Percentiles rank a stretch among this genome's conserved stretches.
These are phyloP conservation scores for Cutaneotrichosporon sp. DNA, from an alignment of 1,284 basidiomycete genomes.

Conservation along the genomic window DNA sequence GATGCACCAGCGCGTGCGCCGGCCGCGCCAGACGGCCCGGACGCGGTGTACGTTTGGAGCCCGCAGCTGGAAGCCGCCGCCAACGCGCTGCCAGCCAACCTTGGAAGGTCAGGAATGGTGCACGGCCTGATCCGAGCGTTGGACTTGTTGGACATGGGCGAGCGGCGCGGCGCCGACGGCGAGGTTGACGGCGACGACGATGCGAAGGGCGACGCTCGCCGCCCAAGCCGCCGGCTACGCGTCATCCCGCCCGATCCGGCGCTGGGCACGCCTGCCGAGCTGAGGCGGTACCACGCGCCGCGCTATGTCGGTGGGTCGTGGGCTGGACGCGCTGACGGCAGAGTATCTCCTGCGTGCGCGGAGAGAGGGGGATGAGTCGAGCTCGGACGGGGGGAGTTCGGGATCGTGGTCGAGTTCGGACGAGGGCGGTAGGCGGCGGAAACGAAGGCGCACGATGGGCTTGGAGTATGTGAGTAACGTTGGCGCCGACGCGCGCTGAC, in stretches of 20 bases:
- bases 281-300: slow-evolving; percentile 48
- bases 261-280: slow-evolving; percentile 32
- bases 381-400: background rate
- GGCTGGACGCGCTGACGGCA: background rate
- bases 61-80: slow-evolving; percentile 28
- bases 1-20: too few relatives aligned
- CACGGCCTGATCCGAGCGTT: slow-evolving; percentile 64
- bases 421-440: slow-evolving; percentile 21
- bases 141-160: slow-evolving; percentile 51
- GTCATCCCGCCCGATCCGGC: slow-evolving; percentile 28
- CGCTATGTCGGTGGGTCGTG: slow-evolving; percentile 43
- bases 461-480: slow-evolving; percentile 59
- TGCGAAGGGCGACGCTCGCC: slow-evolving; percentile 32
- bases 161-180: slow-evolving; percentile 23
- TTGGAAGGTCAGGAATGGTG: slow-evolving; percentile 69
- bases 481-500: slow-evolving; percentile 6
- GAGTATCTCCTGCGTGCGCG: slow-evolving; percentile 17
- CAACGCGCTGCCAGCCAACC: slow-evolving; percentile 69
- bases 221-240: background rate
- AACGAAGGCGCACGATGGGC: slow-evolving; percentile 51
- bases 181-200: slow-evolving; percentile 50
- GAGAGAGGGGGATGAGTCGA: background rate
- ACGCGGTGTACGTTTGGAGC: slow-evolving; percentile 38
- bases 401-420: background rate
- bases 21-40: too few relatives aligned